These are phyloP conservation scores for Kwoniella bestiolae DNA, from an alignment of 768 basidiomycete genomes.

Conservation along the genomic window DNA sequence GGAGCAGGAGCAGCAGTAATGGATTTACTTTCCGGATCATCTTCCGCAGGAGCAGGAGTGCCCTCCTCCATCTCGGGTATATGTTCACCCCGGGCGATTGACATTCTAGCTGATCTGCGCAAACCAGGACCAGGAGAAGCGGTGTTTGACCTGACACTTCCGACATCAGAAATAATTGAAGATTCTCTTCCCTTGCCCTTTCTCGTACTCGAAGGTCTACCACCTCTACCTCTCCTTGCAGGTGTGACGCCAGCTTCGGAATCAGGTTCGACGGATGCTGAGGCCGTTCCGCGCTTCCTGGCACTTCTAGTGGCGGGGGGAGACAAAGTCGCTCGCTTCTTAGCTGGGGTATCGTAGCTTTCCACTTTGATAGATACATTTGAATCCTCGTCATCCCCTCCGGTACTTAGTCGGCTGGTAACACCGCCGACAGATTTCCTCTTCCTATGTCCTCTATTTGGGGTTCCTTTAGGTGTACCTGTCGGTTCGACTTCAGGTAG, in stretches of 20 bases:
- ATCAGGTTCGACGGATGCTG: conserved; percentile 20
- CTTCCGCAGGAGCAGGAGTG: conserved; percentile 7
- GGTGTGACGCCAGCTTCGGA: conserved; percentile 1
- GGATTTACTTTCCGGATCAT: not conserved
- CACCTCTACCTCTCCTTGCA: conserved; percentile 4
- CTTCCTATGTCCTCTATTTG: conserved; percentile 4
- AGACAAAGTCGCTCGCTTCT: not conserved
- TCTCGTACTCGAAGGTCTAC: conserved; percentile 3
- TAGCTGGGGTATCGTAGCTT: conserved; percentile 7
- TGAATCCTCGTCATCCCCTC: conserved; percentile 8
- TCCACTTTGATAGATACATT: conserved; percentile 1
- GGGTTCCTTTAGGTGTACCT: conserved; percentile 6
- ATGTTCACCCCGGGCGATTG: conserved; percentile 11
- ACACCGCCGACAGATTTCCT: conserved; percentile 8
- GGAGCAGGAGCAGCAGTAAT: conserved; percentile 1
- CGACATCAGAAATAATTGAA: conserved; percentile 13
- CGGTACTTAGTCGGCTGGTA: not conserved
- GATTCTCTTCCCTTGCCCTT: conserved; percentile 20
- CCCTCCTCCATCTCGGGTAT: conserved; percentile 14
- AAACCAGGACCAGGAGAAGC: conserved; percentile 13
- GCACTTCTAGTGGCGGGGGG: conserved; percentile 12
- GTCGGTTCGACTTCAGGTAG: conserved; percentile 1
- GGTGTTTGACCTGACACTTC: not conserved
- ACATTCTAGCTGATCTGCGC: conserved; percentile 17
- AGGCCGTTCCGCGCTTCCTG: not conserved